These are phyloP conservation scores for Solanum hybrid DNA, from an alignment of 305 asterid genomes.

Conservation along the genomic window DNA sequence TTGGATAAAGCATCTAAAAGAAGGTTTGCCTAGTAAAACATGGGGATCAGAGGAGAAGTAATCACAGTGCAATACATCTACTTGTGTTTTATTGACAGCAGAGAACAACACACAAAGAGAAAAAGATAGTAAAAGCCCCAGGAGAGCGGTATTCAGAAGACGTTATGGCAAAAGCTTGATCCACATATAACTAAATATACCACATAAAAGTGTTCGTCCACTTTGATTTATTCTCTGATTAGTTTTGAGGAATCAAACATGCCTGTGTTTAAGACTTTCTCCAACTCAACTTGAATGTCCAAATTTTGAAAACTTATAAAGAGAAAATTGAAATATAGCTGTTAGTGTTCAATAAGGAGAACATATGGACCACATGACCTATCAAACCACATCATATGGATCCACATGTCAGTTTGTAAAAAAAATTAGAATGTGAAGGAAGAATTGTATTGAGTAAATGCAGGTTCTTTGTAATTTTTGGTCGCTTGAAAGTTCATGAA, in stretches of 20 bases:
- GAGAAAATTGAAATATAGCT: neutral
- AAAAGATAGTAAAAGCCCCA: neutral
- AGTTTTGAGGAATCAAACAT: neutral
- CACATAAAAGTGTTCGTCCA: neutral
- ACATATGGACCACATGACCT: neutral
- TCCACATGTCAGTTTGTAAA: neutral
- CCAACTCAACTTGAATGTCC: slow-evolving; percentile 1
- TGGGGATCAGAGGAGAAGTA: neutral
- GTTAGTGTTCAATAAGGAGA: neutral
- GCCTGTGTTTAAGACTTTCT: neutral
- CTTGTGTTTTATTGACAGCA: neutral
- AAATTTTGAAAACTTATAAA: neutral
- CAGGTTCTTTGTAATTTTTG: neutral
- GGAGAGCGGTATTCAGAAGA: neutral
- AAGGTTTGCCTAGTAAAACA: neutral
- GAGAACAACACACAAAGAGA: neutral
- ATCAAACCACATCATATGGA: neutral
- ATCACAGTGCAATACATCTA: neutral
- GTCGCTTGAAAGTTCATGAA: neutral
- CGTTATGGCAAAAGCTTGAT: neutral
- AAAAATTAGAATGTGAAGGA: neutral
- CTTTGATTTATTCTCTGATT: neutral
- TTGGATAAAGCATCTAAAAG: neutral
- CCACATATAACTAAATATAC: neutral
- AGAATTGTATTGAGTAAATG: neutral